These are phyloP conservation scores for Stagonosporopsis tanaceti DNA, from an alignment of 2,329 filamentous ascomycete species.

Conservation along the genomic window DNA sequence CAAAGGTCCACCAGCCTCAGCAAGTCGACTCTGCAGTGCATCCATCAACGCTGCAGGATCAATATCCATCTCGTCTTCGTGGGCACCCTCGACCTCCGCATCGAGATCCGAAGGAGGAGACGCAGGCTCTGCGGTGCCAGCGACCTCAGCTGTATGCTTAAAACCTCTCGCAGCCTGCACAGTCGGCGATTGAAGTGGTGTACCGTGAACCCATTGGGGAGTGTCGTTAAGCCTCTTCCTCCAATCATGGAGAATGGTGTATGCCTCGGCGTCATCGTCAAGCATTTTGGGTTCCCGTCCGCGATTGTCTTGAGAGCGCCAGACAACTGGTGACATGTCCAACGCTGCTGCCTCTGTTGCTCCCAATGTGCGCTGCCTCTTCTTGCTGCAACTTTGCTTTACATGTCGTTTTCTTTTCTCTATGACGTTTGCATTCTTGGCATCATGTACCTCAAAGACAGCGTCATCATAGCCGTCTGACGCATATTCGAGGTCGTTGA, in stretches of 20 bases:
- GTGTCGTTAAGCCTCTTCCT: constrained; percentile 47
- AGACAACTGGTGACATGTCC: constrained; percentile 43
- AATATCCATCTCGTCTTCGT: constrained; percentile 33
- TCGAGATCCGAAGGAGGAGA: constrained; percentile 25
- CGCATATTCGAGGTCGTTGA: constrained; percentile 58
- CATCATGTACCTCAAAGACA: constrained; percentile 38
- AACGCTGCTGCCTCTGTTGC: constrained; percentile 17
- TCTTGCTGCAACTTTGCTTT: constrained; percentile 29
- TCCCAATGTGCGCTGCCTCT: constrained; percentile 30
- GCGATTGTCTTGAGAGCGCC: constrained; percentile 40
- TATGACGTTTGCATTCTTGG: constrained; percentile 31
- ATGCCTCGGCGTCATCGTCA: constrained; percentile 43
- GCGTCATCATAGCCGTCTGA: constrained; percentile 57
- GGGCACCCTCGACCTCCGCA: constrained; percentile 26
- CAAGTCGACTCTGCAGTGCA: constrained; percentile 45
- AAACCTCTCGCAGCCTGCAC: constrained; percentile 17
- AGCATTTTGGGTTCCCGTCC: constrained; percentile 34
- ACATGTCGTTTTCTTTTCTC: constrained; percentile 43
- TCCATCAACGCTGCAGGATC: constrained; percentile 52
- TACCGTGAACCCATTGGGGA: constrained; percentile 34
- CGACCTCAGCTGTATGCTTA: constrained; percentile 14
- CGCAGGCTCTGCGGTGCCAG: constrained; percentile 18
- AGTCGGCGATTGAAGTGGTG: constrained; percentile 27
- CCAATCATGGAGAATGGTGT: constrained; percentile 57
- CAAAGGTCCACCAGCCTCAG: constrained; percentile 45